Conservation (phyloP, 108 stramenopile genomes). For the Skeletonema costatum region DNA sequence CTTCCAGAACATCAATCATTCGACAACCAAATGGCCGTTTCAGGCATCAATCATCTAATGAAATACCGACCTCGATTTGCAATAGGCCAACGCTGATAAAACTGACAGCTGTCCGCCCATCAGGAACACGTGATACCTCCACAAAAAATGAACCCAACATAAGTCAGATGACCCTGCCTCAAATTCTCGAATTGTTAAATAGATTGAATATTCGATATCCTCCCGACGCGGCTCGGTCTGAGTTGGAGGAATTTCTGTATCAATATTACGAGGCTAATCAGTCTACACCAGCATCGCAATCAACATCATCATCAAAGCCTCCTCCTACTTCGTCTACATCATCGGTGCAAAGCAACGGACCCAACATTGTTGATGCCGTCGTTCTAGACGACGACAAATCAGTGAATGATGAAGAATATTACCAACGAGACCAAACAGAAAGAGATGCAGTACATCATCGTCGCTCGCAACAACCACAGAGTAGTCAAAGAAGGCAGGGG, state of each 20-base stretch:
- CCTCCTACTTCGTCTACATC: background rate
- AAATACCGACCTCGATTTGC: background rate
- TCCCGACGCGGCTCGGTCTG: slow-evolving; percentile 18
- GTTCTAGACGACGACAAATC: slow-evolving; percentile 2
- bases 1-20: no score
- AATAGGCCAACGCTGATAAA: background rate
- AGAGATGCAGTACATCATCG: background rate
- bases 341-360: background rate
- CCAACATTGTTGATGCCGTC: slow-evolving; percentile 18
- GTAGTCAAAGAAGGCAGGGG: background rate
- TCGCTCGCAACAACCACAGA: background rate
- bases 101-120: background rate
- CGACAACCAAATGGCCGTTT: background rate
- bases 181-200: slow-evolving; percentile 23
- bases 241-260: slow-evolving; percentile 23
- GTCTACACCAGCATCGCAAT: background rate
- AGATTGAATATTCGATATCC: slow-evolving; percentile 27
- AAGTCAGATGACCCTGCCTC: background rate
- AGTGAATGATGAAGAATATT: background rate
- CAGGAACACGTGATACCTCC: background rate
- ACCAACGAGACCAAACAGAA: background rate
- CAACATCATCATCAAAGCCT: background rate
- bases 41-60: background rate
- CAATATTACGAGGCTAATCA: background rate
- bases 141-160: background rate